Evolutionary conservation across 257 asterid genomes (phyloP).

Genomic region (Solanum rostratum): DNA sequence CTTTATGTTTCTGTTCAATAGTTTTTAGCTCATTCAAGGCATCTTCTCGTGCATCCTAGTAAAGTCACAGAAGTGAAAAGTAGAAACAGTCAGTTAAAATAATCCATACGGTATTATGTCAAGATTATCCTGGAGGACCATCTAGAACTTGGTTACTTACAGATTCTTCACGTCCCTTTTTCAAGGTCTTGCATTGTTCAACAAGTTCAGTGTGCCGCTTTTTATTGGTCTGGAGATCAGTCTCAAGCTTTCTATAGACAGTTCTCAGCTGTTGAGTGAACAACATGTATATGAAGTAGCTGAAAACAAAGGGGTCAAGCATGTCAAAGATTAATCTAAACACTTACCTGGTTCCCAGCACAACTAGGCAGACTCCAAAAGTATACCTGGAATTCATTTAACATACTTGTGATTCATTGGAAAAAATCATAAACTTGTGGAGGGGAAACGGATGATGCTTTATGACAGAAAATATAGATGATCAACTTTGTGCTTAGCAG

Average conservation of each 20-base stretch:
- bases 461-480: not conserved
- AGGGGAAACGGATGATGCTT: not conserved
- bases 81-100: not conserved
- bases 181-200: constrained; percentile 61
- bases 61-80: not conserved
- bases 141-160: constrained; percentile 29
- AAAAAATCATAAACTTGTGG: not conserved
- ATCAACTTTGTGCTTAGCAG: not conserved
- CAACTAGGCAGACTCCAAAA: constrained; percentile 99
- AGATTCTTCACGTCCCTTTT: constrained; percentile 90
- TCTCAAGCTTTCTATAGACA: constrained; percentile 52
- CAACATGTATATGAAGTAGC: not conserved
- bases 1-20: constrained; percentile 53
- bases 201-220: constrained; percentile 49
- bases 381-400: constrained; percentile 51
- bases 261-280: constrained; percentile 55
- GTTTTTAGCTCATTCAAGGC: constrained; percentile 74
- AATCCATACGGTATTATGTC: not conserved
- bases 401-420: not conserved
- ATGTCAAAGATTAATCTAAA: not conserved
- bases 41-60: constrained; percentile 74
- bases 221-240: constrained; percentile 64
- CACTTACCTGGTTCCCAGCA: constrained; percentile 89
- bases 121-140: not conserved
- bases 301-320: not conserved